phyloP scores from a whole-genome alignment of 768 basidiomycete genomes.

The Cystofilobasidium macerans region DNA sequence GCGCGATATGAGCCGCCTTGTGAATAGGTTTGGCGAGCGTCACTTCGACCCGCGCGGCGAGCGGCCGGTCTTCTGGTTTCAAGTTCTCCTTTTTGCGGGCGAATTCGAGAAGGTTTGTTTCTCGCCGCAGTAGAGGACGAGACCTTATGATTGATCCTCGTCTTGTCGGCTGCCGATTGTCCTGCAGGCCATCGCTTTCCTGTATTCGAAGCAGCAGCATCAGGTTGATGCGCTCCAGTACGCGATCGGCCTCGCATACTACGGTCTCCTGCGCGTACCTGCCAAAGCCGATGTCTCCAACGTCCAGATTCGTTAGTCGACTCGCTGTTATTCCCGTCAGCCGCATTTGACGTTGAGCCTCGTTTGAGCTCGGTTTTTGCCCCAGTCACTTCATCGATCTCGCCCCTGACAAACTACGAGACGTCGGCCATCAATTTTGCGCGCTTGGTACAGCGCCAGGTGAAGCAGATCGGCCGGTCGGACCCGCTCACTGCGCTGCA shows the following conservation, averaged over 20 bases:
- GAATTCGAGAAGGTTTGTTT: conserved; percentile 72
- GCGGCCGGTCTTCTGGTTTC: conserved; percentile 44
- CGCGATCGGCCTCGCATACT: conserved; percentile 81
- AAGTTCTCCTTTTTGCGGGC: conserved; percentile 75
- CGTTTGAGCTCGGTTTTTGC: not conserved
- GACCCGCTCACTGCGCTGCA: conserved; percentile 89
- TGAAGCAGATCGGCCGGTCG: conserved; percentile 81
- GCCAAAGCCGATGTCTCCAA: conserved; percentile 71
- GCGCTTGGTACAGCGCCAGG: conserved; percentile 81
- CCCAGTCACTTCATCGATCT: conserved; percentile 16
- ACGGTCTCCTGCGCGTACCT: conserved; percentile 78
- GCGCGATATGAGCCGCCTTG: conserved; percentile 35
- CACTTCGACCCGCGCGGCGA: conserved; percentile 48
- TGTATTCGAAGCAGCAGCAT: conserved; percentile 75
- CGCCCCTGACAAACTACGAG: conserved; percentile 19
- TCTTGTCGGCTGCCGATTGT: not conserved
- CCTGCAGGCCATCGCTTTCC: conserved; percentile 68
- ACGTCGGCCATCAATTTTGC: conserved; percentile 53
- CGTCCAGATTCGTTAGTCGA: conserved; percentile 60
- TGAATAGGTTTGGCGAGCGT: conserved; percentile 39
- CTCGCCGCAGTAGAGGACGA: not conserved
- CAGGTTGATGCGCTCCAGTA: conserved; percentile 91
- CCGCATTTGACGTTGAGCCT: not conserved
- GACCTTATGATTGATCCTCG: not conserved
- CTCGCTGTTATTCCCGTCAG: not conserved